phyloP scores from a whole-genome alignment of 306 rosid genomes.

The Argentina anserina region DNA sequence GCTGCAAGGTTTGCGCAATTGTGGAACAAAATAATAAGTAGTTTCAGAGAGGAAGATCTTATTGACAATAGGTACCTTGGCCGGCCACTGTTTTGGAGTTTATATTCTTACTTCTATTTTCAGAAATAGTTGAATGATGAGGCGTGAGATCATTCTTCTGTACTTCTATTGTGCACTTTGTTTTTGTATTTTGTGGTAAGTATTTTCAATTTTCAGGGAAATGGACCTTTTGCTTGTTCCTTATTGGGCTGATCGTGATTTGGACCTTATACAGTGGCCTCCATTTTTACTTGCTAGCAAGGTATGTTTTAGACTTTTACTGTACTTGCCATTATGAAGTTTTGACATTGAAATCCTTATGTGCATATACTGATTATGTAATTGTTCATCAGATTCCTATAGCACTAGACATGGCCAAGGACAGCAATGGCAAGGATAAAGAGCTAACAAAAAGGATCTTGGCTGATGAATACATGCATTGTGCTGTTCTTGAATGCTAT shows the following conservation, averaged over 20 bases:
- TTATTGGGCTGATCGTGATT: slow-evolving; percentile 89
- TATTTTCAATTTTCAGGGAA: slow-evolving; percentile 59
- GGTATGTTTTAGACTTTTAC: slow-evolving; percentile 58
- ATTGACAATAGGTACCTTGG: slow-evolving; percentile 62
- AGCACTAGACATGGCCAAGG: slow-evolving; percentile 98
- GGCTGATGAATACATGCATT: slow-evolving; percentile 71
- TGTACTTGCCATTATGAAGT: neutral
- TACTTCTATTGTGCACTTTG: neutral
- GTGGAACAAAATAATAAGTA: slow-evolving; percentile 88
- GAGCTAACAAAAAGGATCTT: slow-evolving; percentile 82
- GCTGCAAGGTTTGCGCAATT: slow-evolving; percentile 98
- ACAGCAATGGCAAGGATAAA: slow-evolving; percentile 92
- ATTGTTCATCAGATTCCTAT: slow-evolving; percentile 69
- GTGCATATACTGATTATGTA: slow-evolving; percentile 15
- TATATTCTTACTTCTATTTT: slow-evolving; percentile 11
- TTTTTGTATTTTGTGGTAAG: slow-evolving; percentile 10
- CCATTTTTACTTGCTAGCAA: slow-evolving; percentile 98
- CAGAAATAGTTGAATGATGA: neutral
- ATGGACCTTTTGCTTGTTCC: slow-evolving; percentile 96
- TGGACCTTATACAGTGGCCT: slow-evolving; percentile 92
- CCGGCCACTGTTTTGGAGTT: neutral
- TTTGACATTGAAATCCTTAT: slow-evolving; percentile 16
- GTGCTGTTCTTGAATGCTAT: slow-evolving; percentile 93
- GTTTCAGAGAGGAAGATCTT: slow-evolving; percentile 97
- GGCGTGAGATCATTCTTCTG: neutral